Base-by-base conservation (phyloP, 106 monocot species). In the Agapanthus africanus region DNA sequence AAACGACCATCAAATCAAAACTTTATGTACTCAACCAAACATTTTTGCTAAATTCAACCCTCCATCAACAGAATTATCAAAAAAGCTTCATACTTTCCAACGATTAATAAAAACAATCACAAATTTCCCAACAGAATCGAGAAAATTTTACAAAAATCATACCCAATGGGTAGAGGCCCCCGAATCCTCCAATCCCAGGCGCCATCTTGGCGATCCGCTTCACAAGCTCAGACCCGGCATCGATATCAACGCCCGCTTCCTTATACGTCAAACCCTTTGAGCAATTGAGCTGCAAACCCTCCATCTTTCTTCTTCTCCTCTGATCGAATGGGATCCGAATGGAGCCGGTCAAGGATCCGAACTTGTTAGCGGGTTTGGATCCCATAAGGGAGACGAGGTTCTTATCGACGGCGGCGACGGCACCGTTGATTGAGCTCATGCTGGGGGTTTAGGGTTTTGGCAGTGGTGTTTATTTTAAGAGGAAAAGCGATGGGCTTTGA, bases 181-280 rank as follows among this genome's bases (percentile, higher is more conserved):
- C 88, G 36, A 93, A 93, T 1, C 93, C 93, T 21, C 93, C 93
- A 26, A 93, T 86, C 13, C 83, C 88, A 7, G 88, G 88, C 6
- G 86, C 79, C 88, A 93, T 81, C 77, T 81, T 93, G 8, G 83
- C 85, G 50, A 93, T 93, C 79, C 93, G 74, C 26, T 77, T 69
- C 26, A 93, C 93, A 22, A 93, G 75, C 79, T 88, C 93, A 5
- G 85, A 37, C 27, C 93, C 93, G n/a, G 93, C 93, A n/a, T 93
- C 86, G 38, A 93, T 88, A 31, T 93, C 93, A 0, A 93, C 93
- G 33, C 93, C 93, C n/a, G 93, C 83, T 21, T 79, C 88, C 81
- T 93, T 93, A 44, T 88, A 93, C 0, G 93, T 93, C 32, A 93
- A 57, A 19, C 77, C 84, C 65, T 35, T 63, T 26, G 28, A 28